Conservation (phyloP, 1,284 basidiomycete species). For the Porogramme epimiltina region DNA sequence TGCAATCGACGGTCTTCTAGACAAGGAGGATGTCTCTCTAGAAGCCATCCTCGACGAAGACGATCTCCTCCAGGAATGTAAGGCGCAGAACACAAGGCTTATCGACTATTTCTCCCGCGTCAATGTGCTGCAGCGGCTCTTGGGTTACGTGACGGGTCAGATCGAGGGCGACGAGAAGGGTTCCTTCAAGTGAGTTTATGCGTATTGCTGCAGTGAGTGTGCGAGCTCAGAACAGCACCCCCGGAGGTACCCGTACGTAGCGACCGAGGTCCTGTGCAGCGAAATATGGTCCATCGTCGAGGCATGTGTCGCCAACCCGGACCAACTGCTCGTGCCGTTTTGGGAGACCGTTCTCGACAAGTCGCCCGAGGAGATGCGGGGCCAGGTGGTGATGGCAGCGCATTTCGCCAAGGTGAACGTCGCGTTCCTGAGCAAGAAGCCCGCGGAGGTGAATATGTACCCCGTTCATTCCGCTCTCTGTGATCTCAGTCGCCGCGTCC, state of each 20-base stretch:
- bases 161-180: constrained; percentile 79
- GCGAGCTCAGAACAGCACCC: constrained; percentile 7
- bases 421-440: constrained; percentile 85
- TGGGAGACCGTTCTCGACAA: constrained; percentile 92
- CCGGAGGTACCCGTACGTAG: constrained; percentile 87
- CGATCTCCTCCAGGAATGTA: constrained; percentile 94
- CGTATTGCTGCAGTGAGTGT: constrained; percentile 4
- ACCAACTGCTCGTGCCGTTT: constrained; percentile 79
- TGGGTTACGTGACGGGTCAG: constrained; percentile 85
- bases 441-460: constrained; percentile 72
- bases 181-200: constrained; percentile 68
- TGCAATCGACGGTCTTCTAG: constrained; percentile 79
- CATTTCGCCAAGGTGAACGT: constrained; percentile 91
- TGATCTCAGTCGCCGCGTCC: constrained; percentile 28
- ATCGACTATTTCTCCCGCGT: constrained; percentile 84
- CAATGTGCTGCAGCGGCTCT: constrained; percentile 77
- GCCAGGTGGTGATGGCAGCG: constrained; percentile 73
- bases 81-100: constrained; percentile 88
- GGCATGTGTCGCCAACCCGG: constrained; percentile 77
- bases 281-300: constrained; percentile 96
- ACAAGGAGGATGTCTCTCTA: constrained; percentile 82
- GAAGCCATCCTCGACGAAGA: constrained; percentile 95
- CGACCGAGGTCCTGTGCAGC: constrained; percentile 94
- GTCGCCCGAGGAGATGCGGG: constrained; percentile 78
- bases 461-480: constrained; percentile 25